Evolutionary conservation across 2,329 filamentous ascomycete species (phyloP).

Genomic region (Emergomyces pasteurianus): DNA sequence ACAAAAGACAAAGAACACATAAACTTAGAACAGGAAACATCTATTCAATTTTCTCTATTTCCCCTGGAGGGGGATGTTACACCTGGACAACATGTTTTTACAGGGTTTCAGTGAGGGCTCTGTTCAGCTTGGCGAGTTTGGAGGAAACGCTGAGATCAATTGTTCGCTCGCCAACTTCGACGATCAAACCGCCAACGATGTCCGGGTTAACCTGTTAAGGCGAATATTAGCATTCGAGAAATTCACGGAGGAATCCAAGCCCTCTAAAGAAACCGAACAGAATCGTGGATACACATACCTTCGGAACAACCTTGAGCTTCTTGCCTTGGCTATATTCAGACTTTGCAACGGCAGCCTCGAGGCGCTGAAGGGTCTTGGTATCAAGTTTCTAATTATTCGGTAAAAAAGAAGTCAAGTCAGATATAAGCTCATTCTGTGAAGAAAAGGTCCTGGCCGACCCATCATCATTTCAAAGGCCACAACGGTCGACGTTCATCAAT

Average conservation of each 20-base stretch:
- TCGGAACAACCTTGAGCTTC: slow-evolving; percentile 95
- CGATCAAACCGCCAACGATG: slow-evolving; percentile 82
- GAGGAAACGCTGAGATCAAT: slow-evolving; percentile 93
- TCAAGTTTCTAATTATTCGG: slow-evolving; percentile 58
- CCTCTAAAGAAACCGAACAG: background rate
- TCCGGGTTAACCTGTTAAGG: slow-evolving; percentile 70
- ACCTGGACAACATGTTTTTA: slow-evolving; percentile 45
- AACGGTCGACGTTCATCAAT: background rate
- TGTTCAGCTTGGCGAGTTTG: slow-evolving; percentile 98
- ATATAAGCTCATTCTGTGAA: background rate
- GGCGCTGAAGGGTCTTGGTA: slow-evolving; percentile 67
- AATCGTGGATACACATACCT: slow-evolving; percentile 42
- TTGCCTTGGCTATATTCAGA: slow-evolving; percentile 81
- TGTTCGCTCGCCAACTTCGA: slow-evolving; percentile 94
- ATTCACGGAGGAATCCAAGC: background rate
- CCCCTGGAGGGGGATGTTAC: background rate
- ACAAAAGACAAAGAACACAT: background rate
- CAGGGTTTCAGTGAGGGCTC: slow-evolving; percentile 90
- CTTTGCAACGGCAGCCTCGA: slow-evolving; percentile 82
- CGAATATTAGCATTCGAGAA: background rate
- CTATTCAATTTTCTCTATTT: background rate
- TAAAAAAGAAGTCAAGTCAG: slow-evolving; percentile 1
- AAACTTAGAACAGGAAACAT: background rate
- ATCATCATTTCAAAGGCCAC: background rate
- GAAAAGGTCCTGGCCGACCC: background rate